Base-by-base conservation (phyloP, 2,329 filamentous ascomycete species). In the Falciphora oryzae region DNA sequence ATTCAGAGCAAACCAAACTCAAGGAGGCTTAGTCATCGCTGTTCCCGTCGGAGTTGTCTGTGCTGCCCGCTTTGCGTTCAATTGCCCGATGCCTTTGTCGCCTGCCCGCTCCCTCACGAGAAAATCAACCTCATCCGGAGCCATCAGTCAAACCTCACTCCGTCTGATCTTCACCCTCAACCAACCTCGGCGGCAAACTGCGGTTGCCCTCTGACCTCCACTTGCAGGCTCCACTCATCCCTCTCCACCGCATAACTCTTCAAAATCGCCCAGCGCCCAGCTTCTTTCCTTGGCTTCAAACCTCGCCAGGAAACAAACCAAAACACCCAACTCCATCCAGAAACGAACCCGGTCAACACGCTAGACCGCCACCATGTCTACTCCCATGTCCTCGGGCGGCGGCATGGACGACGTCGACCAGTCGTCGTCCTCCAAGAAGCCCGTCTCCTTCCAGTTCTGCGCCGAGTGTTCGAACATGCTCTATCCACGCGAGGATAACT, bases 381-480 rank as follows among this genome's bases (percentile, higher is more conserved):
- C 84, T 22, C 85, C 85, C 58, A 79, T 81, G 67, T 82, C 84
- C 38, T 81, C 70, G 14, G 60, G 62, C 64, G 59, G 67, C 58
- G 61, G 61, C 28, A 53, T 53, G 44, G 44, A 53, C 57, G 57
- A 58, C 22, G 28, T 82, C 84, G 32, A 83, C 78, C 59, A 74
- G 31, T 31, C 75, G 64, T 77, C 78, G 38, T 72, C 81, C 69
- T 75, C 74, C 67, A 80, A 83, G 71, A 83, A 82, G 72, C 92
- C 96, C 77, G 93, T 98, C 77, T 93, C 92, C 61, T 99, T 98
- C 79, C 90, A 92, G 73, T 99, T 99, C 84, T 99, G 95, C 82
- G 93, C 92, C 71, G 95, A 99, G 84, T 99, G 95, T 81, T 97
- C 93, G 72, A 99, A 99, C 83, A 91, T 99, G 85, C 84, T 99